phyloP scores from a whole-genome alignment of 805 yeast genomes.

The Candida parachauliodes region DNA sequence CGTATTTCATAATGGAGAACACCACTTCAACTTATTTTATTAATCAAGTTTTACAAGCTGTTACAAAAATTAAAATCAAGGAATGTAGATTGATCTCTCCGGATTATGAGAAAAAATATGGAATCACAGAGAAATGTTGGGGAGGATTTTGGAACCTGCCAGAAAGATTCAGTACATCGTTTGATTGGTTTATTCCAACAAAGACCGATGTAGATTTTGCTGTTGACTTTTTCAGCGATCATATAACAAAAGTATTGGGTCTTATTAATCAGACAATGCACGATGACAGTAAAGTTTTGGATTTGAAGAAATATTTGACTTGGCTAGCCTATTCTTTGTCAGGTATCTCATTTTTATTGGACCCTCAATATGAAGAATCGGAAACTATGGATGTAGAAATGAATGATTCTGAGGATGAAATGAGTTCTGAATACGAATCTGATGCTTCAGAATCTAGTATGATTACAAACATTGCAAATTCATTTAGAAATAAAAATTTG shows the following conservation, averaged over 20 bases:
- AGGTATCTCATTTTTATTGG: slow-evolving; percentile 70
- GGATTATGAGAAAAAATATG: slow-evolving; percentile 32
- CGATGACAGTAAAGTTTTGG: slow-evolving; percentile 41
- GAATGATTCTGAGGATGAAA: too few relatives aligned
- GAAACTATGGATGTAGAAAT: too few relatives aligned
- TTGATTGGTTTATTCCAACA: slow-evolving; percentile 76
- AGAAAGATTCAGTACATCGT: slow-evolving; percentile 47
- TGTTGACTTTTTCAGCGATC: slow-evolving; percentile 49
- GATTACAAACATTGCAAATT: too few relatives aligned
- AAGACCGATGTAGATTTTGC: slow-evolving; percentile 57
- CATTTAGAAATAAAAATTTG: slow-evolving; percentile 39
- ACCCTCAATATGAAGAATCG: slow-evolving; percentile 57
- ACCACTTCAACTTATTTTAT: slow-evolving; percentile 61
- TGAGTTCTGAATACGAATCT: too few relatives aligned
- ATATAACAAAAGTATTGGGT: slow-evolving; percentile 42
- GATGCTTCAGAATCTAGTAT: too few relatives aligned
- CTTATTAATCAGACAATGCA: slow-evolving; percentile 38
- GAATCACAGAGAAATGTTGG: slow-evolving; percentile 57
- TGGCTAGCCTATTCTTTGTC: slow-evolving; percentile 59
- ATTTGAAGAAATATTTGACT: slow-evolving; percentile 50
- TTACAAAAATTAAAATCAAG: slow-evolving; percentile 56
- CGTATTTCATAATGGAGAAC: slow-evolving; percentile 39
- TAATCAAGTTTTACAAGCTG: slow-evolving; percentile 61
- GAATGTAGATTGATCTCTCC: slow-evolving; percentile 56
- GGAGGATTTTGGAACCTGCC: slow-evolving; percentile 67